Evolutionary conservation across 345 rosid genomes (phyloP).

Genomic region (Eucalyptus marginata): DNA sequence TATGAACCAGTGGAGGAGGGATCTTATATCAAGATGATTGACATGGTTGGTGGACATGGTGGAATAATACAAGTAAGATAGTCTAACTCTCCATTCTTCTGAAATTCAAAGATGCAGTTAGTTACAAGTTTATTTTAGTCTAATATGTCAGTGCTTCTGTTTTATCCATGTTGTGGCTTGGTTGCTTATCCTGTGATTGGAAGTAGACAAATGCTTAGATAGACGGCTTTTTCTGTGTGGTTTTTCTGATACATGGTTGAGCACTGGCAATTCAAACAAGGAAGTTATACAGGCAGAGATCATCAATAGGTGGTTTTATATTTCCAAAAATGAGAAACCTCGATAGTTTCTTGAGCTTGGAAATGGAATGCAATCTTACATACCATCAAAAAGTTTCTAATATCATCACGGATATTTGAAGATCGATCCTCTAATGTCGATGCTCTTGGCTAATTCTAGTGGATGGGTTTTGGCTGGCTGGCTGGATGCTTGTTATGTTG

Average conservation of each 20-base stretch:
- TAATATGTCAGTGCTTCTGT: neutral
- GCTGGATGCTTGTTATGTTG: neutral
- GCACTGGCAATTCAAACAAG: neutral
- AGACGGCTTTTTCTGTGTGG: neutral
- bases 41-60: constrained; percentile 94
- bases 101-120: neutral
- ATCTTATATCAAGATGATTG: constrained; percentile 98
- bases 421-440: neutral
- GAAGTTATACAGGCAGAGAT: neutral
- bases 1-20: constrained; percentile 99
- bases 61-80: constrained; percentile 85
- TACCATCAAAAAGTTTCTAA: neutral
- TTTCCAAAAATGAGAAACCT: neutral
- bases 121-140: neutral
- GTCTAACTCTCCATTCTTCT: neutral
- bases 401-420: neutral
- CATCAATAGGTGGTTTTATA: neutral
- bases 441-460: neutral
- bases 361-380: neutral
- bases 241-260: neutral
- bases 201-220: neutral
- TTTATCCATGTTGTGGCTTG: neutral
- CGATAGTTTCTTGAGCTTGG: neutral
- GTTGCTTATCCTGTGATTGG: neutral
- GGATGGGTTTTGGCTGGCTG: neutral